A percentile compares a stretch with the other conserved stretches of the same genome.
Evolutionary conservation across 2,329 filamentous ascomycete genomes (phyloP).

Genomic region (Celoporthe dispersa): DNA sequence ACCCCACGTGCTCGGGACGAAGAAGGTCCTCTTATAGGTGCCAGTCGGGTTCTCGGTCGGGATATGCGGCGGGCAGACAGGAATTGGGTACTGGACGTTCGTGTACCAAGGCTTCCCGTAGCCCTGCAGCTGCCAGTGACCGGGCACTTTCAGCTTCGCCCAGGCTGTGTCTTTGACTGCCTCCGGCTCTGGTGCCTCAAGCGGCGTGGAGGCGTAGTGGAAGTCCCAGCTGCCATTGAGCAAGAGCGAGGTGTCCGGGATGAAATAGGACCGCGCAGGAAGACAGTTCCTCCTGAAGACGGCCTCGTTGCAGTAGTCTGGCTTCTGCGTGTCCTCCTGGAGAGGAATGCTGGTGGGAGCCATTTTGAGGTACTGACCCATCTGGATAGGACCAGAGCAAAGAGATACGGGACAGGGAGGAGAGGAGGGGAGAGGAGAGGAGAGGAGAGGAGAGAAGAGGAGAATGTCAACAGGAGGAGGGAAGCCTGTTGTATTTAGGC

Average conservation of each 20-base stretch:
- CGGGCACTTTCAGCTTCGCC: slow-evolving; percentile 62
- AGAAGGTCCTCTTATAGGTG: slow-evolving; percentile 61
- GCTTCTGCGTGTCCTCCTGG: slow-evolving; percentile 42
- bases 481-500: neutral
- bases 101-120: slow-evolving; percentile 71
- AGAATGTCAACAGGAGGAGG: neutral
- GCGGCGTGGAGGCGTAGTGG: slow-evolving; percentile 50
- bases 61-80: slow-evolving; percentile 65
- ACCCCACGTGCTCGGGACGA: slow-evolving; percentile 54
- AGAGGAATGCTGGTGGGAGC: slow-evolving; percentile 38
- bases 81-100: slow-evolving; percentile 69
- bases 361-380: slow-evolving; percentile 27
- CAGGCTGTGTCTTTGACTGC: slow-evolving; percentile 41
- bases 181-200: slow-evolving; percentile 49
- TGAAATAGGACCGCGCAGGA: slow-evolving; percentile 55
- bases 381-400: neutral
- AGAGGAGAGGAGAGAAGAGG: neutral
- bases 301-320: slow-evolving; percentile 55
- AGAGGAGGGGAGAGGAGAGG: no score
- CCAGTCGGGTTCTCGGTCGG: slow-evolving; percentile 69
- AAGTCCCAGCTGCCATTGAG: slow-evolving; percentile 65
- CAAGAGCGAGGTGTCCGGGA: slow-evolving; percentile 52
- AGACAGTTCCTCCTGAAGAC: slow-evolving; percentile 59
- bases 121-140: slow-evolving; percentile 73
- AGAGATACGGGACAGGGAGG: neutral